Conservation (phyloP, 2,329 filamentous ascomycete genomes). For the Rutstroemia sp. region DNA sequence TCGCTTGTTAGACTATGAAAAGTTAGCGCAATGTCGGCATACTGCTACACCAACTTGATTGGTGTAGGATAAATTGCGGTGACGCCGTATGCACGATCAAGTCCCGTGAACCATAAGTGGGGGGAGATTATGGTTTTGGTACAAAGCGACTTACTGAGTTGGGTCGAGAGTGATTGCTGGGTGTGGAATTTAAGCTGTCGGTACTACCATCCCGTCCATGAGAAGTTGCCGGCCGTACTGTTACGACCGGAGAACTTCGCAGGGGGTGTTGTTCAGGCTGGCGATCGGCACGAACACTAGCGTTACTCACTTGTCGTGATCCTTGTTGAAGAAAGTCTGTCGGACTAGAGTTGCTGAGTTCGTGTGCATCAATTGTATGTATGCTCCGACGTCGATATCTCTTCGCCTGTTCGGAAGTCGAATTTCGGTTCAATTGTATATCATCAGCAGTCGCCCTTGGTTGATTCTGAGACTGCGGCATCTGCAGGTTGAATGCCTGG, state of each 20-base stretch:
- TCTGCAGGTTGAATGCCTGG: conserved; percentile 20
- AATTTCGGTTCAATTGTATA: conserved; percentile 46
- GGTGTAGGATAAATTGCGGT: conserved; percentile 26
- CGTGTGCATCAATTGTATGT: conserved; percentile 50
- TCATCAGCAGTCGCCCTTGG: conserved; percentile 22
- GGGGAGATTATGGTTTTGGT: background rate
- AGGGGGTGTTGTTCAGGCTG: conserved; percentile 27
- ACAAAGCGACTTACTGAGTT: conserved; percentile 52
- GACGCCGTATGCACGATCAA: conserved; percentile 16
- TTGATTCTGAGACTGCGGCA: conserved; percentile 22
- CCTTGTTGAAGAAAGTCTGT: conserved; percentile 21
- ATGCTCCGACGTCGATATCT: conserved; percentile 78
- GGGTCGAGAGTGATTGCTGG: conserved; percentile 51
- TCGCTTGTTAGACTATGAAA: conserved; percentile 51
- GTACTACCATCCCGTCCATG: conserved; percentile 46
- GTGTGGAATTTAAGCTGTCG: conserved; percentile 55
- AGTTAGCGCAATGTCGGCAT: conserved; percentile 38
- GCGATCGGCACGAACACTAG: conserved; percentile 26
- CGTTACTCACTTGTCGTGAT: conserved; percentile 24
- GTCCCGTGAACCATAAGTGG: conserved; percentile 11
- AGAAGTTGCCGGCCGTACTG: conserved; percentile 20
- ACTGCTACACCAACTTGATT: conserved; percentile 20
- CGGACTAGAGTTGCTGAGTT: conserved; percentile 12
- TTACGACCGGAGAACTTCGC: conserved; percentile 27
- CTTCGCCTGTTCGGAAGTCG: conserved; percentile 59